A percentile compares a stretch with the other conserved stretches of the same genome.
Evolutionary conservation across 305 asterid genomes (phyloP).

Genomic region (Solanum hybrid): DNA sequence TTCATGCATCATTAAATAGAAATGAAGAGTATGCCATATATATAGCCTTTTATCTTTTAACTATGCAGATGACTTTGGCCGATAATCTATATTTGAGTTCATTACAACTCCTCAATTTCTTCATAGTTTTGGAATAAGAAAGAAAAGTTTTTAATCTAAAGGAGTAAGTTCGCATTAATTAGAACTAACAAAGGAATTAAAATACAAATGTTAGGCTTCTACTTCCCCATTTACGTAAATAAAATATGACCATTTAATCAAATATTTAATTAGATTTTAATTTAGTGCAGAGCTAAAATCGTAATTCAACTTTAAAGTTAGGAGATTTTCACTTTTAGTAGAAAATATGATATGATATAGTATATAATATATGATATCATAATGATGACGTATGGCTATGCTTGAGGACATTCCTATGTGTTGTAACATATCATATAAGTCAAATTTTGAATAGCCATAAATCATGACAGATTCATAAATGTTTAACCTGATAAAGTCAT

Average conservation of each 20-base stretch:
- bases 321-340: background rate
- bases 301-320: background rate
- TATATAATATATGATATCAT: too few relatives aligned
- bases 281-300: background rate
- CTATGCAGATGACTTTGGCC: background rate
- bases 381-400: too few relatives aligned
- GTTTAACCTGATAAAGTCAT: too few relatives aligned
- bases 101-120: background rate
- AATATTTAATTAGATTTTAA: too few relatives aligned
- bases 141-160: background rate
- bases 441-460: too few relatives aligned
- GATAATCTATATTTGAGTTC: background rate
- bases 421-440: too few relatives aligned
- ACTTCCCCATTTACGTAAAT: background rate
- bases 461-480: too few relatives aligned
- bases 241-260: background rate
- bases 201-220: background rate
- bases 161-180: background rate
- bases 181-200: background rate
- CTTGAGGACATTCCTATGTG: too few relatives aligned
- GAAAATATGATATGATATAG: too few relatives aligned
- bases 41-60: background rate
- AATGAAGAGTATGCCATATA: too few relatives aligned
- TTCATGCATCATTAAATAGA: background rate
- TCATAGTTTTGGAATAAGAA: background rate